Percentiles rank a stretch among this genome's conserved stretches.
Conservation (phyloP, 2,329 filamentous ascomycete species). For the Xylogone sp. region DNA sequence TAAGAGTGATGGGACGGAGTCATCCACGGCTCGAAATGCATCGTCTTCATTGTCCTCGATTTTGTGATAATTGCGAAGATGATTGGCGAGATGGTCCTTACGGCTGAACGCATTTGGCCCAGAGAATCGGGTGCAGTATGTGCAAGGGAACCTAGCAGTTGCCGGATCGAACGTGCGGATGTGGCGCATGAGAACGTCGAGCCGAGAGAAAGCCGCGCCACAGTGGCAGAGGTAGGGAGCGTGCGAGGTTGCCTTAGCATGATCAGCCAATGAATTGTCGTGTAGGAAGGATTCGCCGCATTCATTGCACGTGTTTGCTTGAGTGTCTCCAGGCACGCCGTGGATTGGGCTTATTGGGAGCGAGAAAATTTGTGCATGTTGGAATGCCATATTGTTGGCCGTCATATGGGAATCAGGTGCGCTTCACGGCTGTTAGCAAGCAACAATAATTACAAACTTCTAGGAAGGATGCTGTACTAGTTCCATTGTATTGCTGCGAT, state of each 20-base stretch:
- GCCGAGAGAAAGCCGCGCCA: slow-evolving; percentile 21
- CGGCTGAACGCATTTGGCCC: slow-evolving; percentile 31
- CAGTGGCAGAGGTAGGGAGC: slow-evolving; percentile 12
- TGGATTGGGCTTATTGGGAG: too few species aligned
- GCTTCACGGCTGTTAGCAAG: too few species aligned
- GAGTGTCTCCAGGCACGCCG: too few species aligned
- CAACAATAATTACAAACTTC: too few species aligned
- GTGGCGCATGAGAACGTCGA: slow-evolving; percentile 26
- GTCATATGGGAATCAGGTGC: too few species aligned
- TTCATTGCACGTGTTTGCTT: too few species aligned
- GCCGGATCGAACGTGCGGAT: slow-evolving; percentile 9
- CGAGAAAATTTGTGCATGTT: too few species aligned
- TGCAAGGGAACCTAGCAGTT: slow-evolving; percentile 24
- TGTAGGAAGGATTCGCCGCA: too few species aligned
- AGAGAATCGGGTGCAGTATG: slow-evolving; percentile 28
- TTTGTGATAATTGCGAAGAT: slow-evolving; percentile 33
- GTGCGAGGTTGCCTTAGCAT: neutral
- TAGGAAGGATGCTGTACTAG: too few species aligned
- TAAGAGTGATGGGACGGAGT: too few species aligned
- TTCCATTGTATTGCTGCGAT: too few species aligned
- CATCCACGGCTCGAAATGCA: slow-evolving; percentile 10
- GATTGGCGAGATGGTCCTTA: slow-evolving; percentile 34
- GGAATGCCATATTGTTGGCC: too few species aligned
- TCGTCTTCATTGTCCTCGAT: slow-evolving; percentile 18
- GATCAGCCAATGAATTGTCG: neutral